These are phyloP conservation scores for Artemisia tridentata DNA, from an alignment of 129 eudicot species.

Conservation along the genomic window DNA sequence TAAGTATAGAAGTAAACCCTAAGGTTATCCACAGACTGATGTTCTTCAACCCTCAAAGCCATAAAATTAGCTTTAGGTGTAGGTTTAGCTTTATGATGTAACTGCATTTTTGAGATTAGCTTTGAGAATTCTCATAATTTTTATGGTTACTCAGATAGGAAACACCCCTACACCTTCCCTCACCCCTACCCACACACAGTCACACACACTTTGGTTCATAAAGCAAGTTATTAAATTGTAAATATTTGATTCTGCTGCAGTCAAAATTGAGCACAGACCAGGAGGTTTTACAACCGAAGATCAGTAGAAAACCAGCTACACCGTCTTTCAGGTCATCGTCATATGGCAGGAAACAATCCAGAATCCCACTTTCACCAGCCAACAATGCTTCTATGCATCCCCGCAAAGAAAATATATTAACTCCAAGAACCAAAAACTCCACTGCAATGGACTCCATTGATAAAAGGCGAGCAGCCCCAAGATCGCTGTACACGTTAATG, in stretches of 20 bases:
- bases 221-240: slow-evolving; percentile 14
- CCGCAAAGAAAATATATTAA: slow-evolving; percentile 53
- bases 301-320: slow-evolving; percentile 48
- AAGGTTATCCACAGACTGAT: neutral
- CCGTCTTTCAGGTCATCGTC: slow-evolving; percentile 41
- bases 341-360: slow-evolving; percentile 25
- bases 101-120: neutral
- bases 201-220: neutral
- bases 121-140: neutral
- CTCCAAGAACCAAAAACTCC: slow-evolving; percentile 41
- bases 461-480: slow-evolving; percentile 48
- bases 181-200: neutral
- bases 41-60: neutral
- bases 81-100: neutral
- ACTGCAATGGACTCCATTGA: slow-evolving; percentile 33
- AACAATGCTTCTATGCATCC: slow-evolving; percentile 42
- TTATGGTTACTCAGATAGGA: neutral
- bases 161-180: too few species aligned
- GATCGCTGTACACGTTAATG: slow-evolving; percentile 44
- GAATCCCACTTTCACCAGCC: slow-evolving; percentile 34
- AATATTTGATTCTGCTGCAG: slow-evolving; percentile 22
- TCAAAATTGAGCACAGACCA: slow-evolving; percentile 36
- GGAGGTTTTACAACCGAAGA: slow-evolving; percentile 38
- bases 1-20: too few species aligned
- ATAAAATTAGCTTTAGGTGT: neutral